These are phyloP conservation scores for Hyphopichia fennica DNA, from an alignment of 1,139 yeast genomes.

Conservation along the genomic window DNA sequence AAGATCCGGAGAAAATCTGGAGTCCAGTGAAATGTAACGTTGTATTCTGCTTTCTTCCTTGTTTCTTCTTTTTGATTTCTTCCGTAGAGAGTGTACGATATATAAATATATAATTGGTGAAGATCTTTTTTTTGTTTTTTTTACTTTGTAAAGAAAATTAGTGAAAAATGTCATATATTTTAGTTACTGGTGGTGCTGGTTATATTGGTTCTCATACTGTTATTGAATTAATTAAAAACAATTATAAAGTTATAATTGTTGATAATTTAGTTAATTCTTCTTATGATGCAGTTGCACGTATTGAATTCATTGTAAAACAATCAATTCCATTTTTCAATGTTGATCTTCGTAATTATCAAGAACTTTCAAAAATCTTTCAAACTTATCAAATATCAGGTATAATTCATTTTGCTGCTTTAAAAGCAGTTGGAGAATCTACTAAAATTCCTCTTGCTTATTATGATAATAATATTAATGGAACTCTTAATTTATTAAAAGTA, in stretches of 20 bases:
- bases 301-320: conserved; percentile 53
- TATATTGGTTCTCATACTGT: conserved; percentile 85
- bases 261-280: conserved; percentile 73
- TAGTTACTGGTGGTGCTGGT: conserved; percentile 88
- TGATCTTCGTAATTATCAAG: conserved; percentile 56
- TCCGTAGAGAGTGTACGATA: too few species aligned
- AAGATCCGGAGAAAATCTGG: background rate
- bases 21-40: background rate
- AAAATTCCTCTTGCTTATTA: conserved; percentile 70
- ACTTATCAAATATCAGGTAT: conserved; percentile 58
- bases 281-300: conserved; percentile 65
- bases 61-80: too few species aligned
- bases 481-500: conserved; percentile 57
- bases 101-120: too few species aligned
- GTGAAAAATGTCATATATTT: conserved; percentile 40
- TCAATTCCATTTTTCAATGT: conserved; percentile 58
- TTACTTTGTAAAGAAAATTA: too few species aligned
- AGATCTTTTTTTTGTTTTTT: too few species aligned
- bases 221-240: conserved; percentile 61
- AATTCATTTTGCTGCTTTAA: conserved; percentile 83
- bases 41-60: background rate
- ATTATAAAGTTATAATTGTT: conserved; percentile 67
- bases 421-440: conserved; percentile 84
- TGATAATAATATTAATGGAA: conserved; percentile 68
- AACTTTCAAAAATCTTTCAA: conserved; percentile 48